A percentile compares a stretch with the other conserved stretches of the same genome.
phyloP scores from a whole-genome alignment of 495 filamentous ascomycete species.

The Sporormia fimetaria region DNA sequence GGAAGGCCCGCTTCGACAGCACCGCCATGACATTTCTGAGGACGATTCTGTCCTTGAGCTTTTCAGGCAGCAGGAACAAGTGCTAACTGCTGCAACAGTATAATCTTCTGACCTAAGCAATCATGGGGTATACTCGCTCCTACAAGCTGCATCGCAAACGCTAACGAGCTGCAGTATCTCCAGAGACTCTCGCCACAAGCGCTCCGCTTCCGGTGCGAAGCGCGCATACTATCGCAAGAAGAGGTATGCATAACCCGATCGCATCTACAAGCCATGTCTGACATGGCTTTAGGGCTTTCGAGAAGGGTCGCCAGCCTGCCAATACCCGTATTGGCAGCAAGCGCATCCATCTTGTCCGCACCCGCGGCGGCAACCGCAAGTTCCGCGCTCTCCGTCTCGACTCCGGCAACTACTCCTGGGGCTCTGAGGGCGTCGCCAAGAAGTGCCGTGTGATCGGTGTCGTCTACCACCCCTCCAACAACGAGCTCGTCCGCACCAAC shows the following conservation, averaged over 20 bases:
- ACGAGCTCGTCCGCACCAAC: constrained; percentile 99
- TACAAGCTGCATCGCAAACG: neutral
- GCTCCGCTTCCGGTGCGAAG: constrained; percentile 94
- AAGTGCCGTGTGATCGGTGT: constrained; percentile 98
- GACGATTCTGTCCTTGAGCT: neutral
- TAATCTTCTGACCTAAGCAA: constrained; percentile 52
- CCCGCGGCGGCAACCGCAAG: constrained; percentile 97
- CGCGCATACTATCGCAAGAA: constrained; percentile 84
- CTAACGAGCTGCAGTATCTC: constrained; percentile 56
- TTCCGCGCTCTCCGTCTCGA: constrained; percentile 98
- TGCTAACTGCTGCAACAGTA: constrained; percentile 10
- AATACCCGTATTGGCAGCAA: constrained; percentile 98
- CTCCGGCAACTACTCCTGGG: constrained; percentile 99
- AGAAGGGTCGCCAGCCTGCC: constrained; percentile 96
- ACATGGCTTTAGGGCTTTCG: constrained; percentile 66
- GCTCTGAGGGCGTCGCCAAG: constrained; percentile 89
- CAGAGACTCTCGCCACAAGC: constrained; percentile 98
- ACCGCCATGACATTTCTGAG: neutral
- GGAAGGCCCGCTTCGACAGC: constrained; percentile 4
- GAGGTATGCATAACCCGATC: constrained; percentile 50
- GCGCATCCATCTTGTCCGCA: constrained; percentile 97
- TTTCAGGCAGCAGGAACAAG: neutral
- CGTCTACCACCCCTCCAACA: constrained; percentile 98
- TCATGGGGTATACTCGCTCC: constrained; percentile 55
- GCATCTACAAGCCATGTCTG: constrained; percentile 29